Conservation (phyloP, 495 filamentous ascomycete species). For the Penicillium angulare region DNA sequence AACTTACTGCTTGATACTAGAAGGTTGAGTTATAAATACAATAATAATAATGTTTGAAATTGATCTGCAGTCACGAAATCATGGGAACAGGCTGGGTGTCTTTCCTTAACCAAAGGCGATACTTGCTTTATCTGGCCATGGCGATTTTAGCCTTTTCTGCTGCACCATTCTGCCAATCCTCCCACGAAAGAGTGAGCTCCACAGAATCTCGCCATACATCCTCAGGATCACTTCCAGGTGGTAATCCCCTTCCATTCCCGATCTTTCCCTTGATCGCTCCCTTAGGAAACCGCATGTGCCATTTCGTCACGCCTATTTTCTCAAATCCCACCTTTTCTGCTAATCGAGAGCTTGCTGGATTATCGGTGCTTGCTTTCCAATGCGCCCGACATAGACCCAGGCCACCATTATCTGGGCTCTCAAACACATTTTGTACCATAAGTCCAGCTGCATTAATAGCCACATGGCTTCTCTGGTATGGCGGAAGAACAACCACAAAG, state of each 20-base stretch:
- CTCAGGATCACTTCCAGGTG: conserved; percentile 13
- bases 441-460: conserved; percentile 21
- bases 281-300: conserved; percentile 22
- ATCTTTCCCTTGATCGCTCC: conserved; percentile 16
- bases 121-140: conserved; percentile 7
- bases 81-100: too few species aligned
- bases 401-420: conserved; percentile 6
- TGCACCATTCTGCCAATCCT: conserved; percentile 11
- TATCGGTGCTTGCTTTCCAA: conserved; percentile 17
- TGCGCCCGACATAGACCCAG: conserved; percentile 18
- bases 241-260: conserved; percentile 16
- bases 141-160: conserved; percentile 1
- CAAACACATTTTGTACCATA: conserved; percentile 11
- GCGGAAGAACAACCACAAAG: conserved; percentile 22
- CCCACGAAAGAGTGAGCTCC: conserved; percentile 17
- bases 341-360: conserved; percentile 14
- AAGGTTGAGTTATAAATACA: too few species aligned
- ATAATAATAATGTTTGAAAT: too few species aligned
- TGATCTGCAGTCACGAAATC: too few species aligned
- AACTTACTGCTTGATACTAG: too few species aligned
- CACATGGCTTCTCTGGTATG: conserved; percentile 23
- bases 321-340: conserved; percentile 24
- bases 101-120: not conserved
- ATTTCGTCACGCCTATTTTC: conserved; percentile 12
- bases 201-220: conserved; percentile 25